Conservation (phyloP, 2,329 filamentous ascomycete species). For the Periglandula ipomoeae region DNA sequence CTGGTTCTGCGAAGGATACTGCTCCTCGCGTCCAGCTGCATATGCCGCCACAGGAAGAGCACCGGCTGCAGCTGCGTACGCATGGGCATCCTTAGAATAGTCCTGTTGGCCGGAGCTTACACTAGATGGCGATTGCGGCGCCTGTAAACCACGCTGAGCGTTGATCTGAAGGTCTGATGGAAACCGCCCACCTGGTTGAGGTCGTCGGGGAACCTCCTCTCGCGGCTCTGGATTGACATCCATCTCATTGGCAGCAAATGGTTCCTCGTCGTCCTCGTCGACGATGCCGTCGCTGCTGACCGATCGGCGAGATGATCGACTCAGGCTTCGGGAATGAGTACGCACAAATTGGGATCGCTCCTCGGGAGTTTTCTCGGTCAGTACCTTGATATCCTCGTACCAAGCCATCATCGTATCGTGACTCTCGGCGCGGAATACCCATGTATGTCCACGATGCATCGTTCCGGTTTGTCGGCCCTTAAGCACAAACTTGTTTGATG, state of each 20-base stretch:
- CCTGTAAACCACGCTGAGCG: conserved; percentile 67
- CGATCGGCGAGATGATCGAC: conserved; percentile 53
- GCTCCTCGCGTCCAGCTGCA: conserved; percentile 21
- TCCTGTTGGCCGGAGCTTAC: conserved; percentile 56
- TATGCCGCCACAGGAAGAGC: conserved; percentile 32
- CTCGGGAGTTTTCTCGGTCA: conserved; percentile 82
- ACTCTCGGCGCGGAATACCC: conserved; percentile 63
- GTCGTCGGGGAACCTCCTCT: conserved; percentile 53
- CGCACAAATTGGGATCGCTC: conserved; percentile 83
- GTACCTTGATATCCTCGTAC: conserved; percentile 83
- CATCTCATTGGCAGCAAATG: conserved; percentile 43
- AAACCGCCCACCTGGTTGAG: conserved; percentile 91
- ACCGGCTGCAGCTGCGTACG: conserved; percentile 49
- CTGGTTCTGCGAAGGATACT: neutral
- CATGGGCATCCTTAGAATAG: conserved; percentile 40
- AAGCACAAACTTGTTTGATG: conserved; percentile 94
- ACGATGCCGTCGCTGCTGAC: conserved; percentile 70
- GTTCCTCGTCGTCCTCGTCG: conserved; percentile 61
- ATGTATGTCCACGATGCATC: conserved; percentile 75
- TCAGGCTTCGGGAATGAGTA: conserved; percentile 69
- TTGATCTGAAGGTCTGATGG: conserved; percentile 88
- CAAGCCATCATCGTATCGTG: conserved; percentile 96
- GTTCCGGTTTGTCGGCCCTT: conserved; percentile 90
- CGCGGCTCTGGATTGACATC: conserved; percentile 37
- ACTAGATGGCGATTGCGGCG: conserved; percentile 71